Evolutionary conservation across 78 protist genomes (phyloP), one percentile per base, ranked within the genome.

Genomic region (Chrysochromulina parva): DNA sequence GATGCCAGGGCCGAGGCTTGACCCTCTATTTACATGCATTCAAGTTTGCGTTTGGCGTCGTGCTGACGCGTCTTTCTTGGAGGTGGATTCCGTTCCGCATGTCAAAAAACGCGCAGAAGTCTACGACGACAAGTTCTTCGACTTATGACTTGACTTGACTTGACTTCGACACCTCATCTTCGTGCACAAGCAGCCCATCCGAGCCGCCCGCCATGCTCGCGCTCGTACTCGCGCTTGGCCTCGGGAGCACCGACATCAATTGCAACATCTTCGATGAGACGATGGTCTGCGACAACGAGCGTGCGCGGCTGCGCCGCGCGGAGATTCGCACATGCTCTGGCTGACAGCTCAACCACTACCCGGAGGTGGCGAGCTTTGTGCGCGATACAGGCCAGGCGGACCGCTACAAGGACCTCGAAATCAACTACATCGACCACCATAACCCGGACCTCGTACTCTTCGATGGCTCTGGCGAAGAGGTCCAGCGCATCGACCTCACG

Each of bases 291-390:
- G 82, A 74, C 55, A 48, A 4, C 55, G 82, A 74, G 14, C 38
- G 14, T 7, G 28, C 50, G 82, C 54, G 55, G 24, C 13, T 74
- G 14, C 28, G 3, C 26, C 82, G 55, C n/a, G 82, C 26, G 57
- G 82, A 74, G 82, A 28, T 74, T 55, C 82, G 82, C 82, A 74
- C 82, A 2, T 74, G 82, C 82, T 74, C 82, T 38, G 82, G 82
- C 26, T 74, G 82, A 74, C 82, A 55, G n/a, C 82, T 74, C 19
- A 74, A 74, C 22, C 3, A 9, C 14, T 74, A 48, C 55, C 82
- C 82, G 26, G 82, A 74, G 57, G 24, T 74, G 13, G 14, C 14
- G 6, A n/a, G 6, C 26, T 74, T 74, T 74, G 82, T 74, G 55
- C 78, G 38, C 78, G 6, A 5, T 2, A 50, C 22, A 2, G n/a